Percentiles rank a stretch among this genome's conserved stretches.
These are phyloP conservation scores for Ilyonectria mors-panacis DNA, from an alignment of 2,329 filamentous ascomycete genomes.

Conservation along the genomic window DNA sequence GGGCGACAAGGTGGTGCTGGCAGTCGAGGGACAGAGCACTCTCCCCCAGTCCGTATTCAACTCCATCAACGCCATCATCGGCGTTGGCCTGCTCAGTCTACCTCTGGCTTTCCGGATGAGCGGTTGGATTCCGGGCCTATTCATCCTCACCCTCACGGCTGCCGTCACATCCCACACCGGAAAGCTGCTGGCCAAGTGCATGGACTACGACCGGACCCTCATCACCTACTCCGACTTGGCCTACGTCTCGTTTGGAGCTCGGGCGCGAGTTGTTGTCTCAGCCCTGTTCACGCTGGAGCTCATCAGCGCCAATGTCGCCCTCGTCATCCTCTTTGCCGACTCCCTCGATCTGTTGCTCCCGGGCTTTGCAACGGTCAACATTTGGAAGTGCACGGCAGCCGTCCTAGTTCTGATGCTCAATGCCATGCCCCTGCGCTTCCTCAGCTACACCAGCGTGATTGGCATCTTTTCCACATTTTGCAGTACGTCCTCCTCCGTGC, in stretches of 20 bases:
- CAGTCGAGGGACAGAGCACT: conserved; percentile 94
- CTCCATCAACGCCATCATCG: conserved; percentile 93
- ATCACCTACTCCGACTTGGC: conserved; percentile 97
- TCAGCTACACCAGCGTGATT: conserved; percentile 92
- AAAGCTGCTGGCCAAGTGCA: conserved; percentile 86
- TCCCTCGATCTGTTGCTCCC: conserved; percentile 86
- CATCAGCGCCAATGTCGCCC: conserved; percentile 88
- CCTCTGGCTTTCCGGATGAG: conserved; percentile 90
- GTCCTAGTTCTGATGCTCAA: conserved; percentile 84
- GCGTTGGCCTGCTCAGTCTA: conserved; percentile 89
- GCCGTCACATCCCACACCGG: conserved; percentile 88
- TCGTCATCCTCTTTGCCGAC: conserved; percentile 94
- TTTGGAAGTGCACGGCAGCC: conserved; percentile 91
- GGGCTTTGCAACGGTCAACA: conserved; percentile 71
- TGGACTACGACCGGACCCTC: conserved; percentile 86
- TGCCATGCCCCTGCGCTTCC: conserved; percentile 84
- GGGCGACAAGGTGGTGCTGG: conserved; percentile 86
- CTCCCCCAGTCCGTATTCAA: conserved; percentile 97
- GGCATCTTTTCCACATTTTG: conserved; percentile 92
- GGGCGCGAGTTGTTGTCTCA: conserved; percentile 85
- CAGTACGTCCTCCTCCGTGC: conserved; percentile 71
- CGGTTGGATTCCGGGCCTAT: conserved; percentile 88
- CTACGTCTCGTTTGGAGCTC: conserved; percentile 88
- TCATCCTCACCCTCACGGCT: conserved; percentile 81
- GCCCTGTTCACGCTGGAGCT: conserved; percentile 91